A percentile compares a stretch with the other conserved stretches of the same genome.
phyloP scores from a whole-genome alignment of 148 eudicot genomes.

The Silene conica region DNA sequence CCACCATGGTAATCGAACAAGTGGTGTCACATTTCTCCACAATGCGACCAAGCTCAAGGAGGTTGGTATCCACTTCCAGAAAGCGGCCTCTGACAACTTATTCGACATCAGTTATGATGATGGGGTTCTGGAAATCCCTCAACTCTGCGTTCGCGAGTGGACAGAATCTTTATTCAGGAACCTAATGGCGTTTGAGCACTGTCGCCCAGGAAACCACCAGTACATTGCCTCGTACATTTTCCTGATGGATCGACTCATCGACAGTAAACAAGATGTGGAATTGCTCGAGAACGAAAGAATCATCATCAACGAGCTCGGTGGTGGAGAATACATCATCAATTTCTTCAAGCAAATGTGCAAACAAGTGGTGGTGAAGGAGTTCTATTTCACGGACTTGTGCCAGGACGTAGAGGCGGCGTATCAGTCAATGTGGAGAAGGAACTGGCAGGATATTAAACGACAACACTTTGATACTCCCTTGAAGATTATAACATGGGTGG shows the following conservation, averaged over 20 bases:
- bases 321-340: slow-evolving; percentile 11
- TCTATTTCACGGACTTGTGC: slow-evolving; percentile 11
- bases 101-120: slow-evolving; percentile 10
- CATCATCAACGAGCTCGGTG: slow-evolving; percentile 17
- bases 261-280: slow-evolving; percentile 9
- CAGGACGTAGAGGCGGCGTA: slow-evolving; percentile 5
- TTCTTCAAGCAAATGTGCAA: slow-evolving; percentile 16
- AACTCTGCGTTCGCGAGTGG: slow-evolving; percentile 11
- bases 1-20: not conserved
- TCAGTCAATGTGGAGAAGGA: slow-evolving; percentile 5
- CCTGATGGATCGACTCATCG: slow-evolving; percentile 16
- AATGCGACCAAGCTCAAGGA: slow-evolving; percentile 6
- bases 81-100: not conserved
- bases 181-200: slow-evolving; percentile 14
- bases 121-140: slow-evolving; percentile 12
- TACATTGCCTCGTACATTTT: slow-evolving; percentile 18
- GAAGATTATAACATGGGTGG: slow-evolving; percentile 15
- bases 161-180: slow-evolving; percentile 15
- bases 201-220: slow-evolving; percentile 7
- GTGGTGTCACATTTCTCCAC: not conserved
- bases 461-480: slow-evolving; percentile 13
- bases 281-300: slow-evolving; percentile 4
- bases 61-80: slow-evolving; percentile 8
- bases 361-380: slow-evolving; percentile 15
- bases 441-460: slow-evolving; percentile 16